Evolutionary conservation across 805 yeast genomes (phyloP).

Genomic region (Priceomyces castillae): DNA sequence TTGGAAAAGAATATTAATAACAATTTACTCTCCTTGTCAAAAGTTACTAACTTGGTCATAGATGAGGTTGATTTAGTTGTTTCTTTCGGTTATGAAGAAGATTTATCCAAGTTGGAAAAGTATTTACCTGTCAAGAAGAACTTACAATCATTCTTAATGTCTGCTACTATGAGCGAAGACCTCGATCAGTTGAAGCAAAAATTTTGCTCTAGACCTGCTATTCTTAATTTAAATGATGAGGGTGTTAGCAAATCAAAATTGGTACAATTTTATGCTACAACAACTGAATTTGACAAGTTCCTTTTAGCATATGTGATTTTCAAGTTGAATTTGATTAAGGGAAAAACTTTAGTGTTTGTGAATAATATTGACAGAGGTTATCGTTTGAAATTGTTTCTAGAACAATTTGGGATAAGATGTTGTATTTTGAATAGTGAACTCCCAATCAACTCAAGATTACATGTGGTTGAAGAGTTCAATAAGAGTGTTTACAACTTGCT

Average conservation of each 20-base stretch:
- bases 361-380: constrained; percentile 95
- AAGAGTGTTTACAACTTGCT: constrained; percentile 80
- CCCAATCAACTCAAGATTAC: constrained; percentile 89
- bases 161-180: constrained; percentile 91
- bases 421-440: constrained; percentile 89
- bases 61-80: constrained; percentile 93
- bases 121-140: constrained; percentile 69
- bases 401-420: constrained; percentile 89
- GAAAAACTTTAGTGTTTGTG: constrained; percentile 87
- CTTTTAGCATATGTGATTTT: constrained; percentile 86
- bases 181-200: constrained; percentile 69
- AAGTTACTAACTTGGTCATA: constrained; percentile 70
- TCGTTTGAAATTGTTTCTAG: constrained; percentile 82
- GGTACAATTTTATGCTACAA: constrained; percentile 81
- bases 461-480: constrained; percentile 93
- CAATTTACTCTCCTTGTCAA: constrained; percentile 48
- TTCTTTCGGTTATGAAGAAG: constrained; percentile 89
- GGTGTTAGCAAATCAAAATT: constrained; percentile 58
- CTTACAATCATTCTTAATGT: constrained; percentile 89
- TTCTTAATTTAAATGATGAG: constrained; percentile 75
- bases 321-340: constrained; percentile 83
- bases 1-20: constrained; percentile 47
- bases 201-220: constrained; percentile 82
- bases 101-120: constrained; percentile 62
- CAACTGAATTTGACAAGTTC: constrained; percentile 88